Base-by-base conservation (phyloP, 2,329 filamentous ascomycete genomes). In the Aspergillus candidus region DNA sequence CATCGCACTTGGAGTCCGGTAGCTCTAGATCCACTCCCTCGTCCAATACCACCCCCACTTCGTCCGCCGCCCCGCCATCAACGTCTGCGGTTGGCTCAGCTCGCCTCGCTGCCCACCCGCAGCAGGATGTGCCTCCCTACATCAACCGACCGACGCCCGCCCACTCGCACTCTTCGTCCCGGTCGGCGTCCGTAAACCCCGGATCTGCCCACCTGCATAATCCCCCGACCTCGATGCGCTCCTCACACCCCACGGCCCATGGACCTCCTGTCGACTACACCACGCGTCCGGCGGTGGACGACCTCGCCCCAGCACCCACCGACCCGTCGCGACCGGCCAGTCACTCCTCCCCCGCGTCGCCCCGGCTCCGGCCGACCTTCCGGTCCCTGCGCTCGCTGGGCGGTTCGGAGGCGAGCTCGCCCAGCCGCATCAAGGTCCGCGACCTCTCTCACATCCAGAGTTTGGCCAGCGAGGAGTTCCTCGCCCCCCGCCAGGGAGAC, bases 391-490 rank as follows among this genome's bases (percentile, higher is more conserved):
- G 65, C 40, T 73, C 71, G 3, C 54, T 72, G 3, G 65, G 59
- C 11, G 65, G 61, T 4, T 73, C 70, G 1, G 64, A 67, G 50
- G 64, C 56, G 17, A 66, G 63, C 41, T 75, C 78, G 27, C 77
- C 79, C 32, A 74, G 70, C 50, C 74, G 77, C 47, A 86, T 97
- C 60, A 85, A 86, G 62, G 83, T 98, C 35, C 86, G 86, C 58
- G 89, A 95, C 65, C 74, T 98, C 39, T 85, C 84, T 34, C 93
- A 98, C 61, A 91, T 98, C 49, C 87, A 93, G 63, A 88, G 80
- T 61, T 84, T 98, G 51, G 89, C 88, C 18, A 83, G 78, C 51
- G 84, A 91, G 51, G 88, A 95, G 53, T 72, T 83, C 47, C 74
- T 84, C 61, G 81, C 66, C 54, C 75, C 57, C 67, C 76, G 68